Evolutionary conservation across 108 stramenopile genomes (phyloP).

Genomic region (Nitzschia sp.): DNA sequence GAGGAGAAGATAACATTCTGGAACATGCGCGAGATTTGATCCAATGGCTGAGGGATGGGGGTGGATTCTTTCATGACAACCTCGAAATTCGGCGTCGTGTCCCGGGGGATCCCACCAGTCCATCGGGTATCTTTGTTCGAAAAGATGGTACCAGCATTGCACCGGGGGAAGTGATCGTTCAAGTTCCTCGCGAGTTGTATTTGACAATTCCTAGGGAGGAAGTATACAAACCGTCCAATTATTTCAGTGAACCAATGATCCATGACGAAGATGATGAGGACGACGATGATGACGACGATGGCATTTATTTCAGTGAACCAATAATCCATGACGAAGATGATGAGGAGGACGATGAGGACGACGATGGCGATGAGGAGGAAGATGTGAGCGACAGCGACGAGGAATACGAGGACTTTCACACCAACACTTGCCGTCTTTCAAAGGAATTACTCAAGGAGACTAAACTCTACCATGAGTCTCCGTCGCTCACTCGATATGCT

Average conservation of each 20-base stretch:
- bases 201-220: no score
- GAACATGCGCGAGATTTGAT: slow-evolving; percentile 14
- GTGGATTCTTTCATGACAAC: slow-evolving; percentile 26
- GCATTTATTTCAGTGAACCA: no score
- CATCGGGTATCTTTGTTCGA: slow-evolving; percentile 31
- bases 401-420: not conserved
- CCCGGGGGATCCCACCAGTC: slow-evolving; percentile 12
- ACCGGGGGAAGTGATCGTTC: slow-evolving; percentile 19
- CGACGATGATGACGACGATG: no score
- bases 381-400: no score
- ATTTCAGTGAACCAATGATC: no score
- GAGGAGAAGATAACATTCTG: no score
- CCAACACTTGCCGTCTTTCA: slow-evolving; percentile 1
- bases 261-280: no score
- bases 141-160: slow-evolving; percentile 19
- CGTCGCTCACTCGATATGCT: slow-evolving; percentile 20
- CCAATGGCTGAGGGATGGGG: slow-evolving; percentile 27
- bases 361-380: no score
- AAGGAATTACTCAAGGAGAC: slow-evolving; percentile 4
- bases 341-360: no score
- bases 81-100: slow-evolving; percentile 24
- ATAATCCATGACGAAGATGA: no score
- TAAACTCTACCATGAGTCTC: slow-evolving; percentile 32
- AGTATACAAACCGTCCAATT: no score
- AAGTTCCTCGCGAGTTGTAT: slow-evolving; percentile 16